Conservation (phyloP, 2,329 filamentous ascomycete species). For the Sarocladium strictum region DNA sequence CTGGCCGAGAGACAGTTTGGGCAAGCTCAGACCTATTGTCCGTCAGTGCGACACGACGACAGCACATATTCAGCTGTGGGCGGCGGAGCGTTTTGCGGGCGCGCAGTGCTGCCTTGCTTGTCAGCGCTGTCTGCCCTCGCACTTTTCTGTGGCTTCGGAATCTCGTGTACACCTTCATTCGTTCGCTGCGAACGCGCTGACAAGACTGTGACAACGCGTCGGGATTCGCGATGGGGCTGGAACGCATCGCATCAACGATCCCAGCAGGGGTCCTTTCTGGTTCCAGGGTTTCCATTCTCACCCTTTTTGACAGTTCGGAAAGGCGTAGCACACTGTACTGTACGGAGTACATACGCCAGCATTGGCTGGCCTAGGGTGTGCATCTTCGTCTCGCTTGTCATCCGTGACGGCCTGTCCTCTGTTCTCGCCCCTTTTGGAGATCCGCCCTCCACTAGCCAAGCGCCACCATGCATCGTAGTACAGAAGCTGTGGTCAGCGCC, state of each 20-base stretch:
- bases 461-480: neutral
- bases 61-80: neutral
- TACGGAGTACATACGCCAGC: no score
- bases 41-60: constrained; percentile 1
- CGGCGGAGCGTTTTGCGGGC: neutral
- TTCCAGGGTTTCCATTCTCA: no score
- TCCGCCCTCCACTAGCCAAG: neutral
- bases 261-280: neutral
- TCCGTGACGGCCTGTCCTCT: neutral
- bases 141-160: no score
- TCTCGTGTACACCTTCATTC: neutral
- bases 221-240: neutral
- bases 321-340: no score
- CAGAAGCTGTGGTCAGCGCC: neutral
- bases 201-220: constrained; percentile 1
- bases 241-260: neutral
- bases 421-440: neutral
- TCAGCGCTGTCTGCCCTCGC: no score
- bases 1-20: neutral
- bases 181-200: neutral
- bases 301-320: no score
- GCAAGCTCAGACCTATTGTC: neutral
- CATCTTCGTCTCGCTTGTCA: neutral
- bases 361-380: neutral
- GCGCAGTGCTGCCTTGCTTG: no score